A percentile compares a stretch with the other conserved stretches of the same genome.
phyloP scores from a whole-genome alignment of 176 grass and related monocot species.

The Pontederia paniculata region DNA sequence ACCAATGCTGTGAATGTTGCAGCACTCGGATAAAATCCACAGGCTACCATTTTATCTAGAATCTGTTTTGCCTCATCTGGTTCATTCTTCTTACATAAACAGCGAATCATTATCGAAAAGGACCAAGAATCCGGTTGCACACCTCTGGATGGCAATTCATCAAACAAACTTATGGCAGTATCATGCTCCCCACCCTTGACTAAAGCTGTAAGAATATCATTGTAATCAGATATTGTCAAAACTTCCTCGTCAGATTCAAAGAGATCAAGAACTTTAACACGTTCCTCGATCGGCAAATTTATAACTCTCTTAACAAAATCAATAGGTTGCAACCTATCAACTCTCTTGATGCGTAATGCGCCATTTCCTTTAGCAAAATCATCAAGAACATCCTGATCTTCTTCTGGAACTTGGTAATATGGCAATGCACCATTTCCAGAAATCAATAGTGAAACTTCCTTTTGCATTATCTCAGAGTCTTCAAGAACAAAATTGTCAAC shows the following conservation, averaged over 20 bases:
- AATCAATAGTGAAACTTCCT: slow-evolving; percentile 3
- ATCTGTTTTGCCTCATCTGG: slow-evolving; percentile 47
- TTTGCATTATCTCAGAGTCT: neutral
- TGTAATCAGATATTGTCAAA: slow-evolving; percentile 76
- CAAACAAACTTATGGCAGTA: slow-evolving; percentile 40
- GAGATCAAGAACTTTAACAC: slow-evolving; percentile 69
- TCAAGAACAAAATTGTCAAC: neutral
- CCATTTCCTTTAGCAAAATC: neutral
- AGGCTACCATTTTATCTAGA: slow-evolving; percentile 51
- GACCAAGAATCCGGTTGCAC: slow-evolving; percentile 36
- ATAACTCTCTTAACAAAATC: slow-evolving; percentile 48
- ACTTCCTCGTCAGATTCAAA: slow-evolving; percentile 40
- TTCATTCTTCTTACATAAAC: slow-evolving; percentile 57
- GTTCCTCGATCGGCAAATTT: slow-evolving; percentile 53
- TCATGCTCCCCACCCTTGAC: slow-evolving; percentile 47
- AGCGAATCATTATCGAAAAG: slow-evolving; percentile 47
- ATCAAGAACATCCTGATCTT: neutral
- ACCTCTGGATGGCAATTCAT: slow-evolving; percentile 29
- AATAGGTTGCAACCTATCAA: slow-evolving; percentile 17
- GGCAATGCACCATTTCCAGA: neutral
- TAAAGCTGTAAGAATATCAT: slow-evolving; percentile 66
- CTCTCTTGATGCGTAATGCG: neutral
- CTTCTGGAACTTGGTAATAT: neutral
- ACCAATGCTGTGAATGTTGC: slow-evolving; percentile 53
- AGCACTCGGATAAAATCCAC: slow-evolving; percentile 36